A percentile compares a stretch with the other conserved stretches of the same genome.
These are phyloP conservation scores for Luvunga scandens DNA, from an alignment of 345 rosid species.

Conservation along the genomic window DNA sequence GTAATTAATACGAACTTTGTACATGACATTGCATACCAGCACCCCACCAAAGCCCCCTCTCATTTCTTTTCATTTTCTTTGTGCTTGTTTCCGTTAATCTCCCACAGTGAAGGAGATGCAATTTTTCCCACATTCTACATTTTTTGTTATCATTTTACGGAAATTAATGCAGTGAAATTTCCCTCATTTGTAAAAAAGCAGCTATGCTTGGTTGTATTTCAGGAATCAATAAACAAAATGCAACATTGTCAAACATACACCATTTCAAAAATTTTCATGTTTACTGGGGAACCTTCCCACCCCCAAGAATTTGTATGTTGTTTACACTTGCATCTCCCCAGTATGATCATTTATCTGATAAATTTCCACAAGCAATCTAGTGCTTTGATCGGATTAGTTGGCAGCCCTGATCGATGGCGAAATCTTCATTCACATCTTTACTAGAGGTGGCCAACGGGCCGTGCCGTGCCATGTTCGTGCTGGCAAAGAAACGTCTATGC, in stretches of 20 bases:
- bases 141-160: slow-evolving; percentile 9
- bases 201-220: not conserved
- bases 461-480: too few relatives aligned
- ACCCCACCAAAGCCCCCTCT: not conserved
- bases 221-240: not conserved
- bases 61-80: not conserved
- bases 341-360: not conserved
- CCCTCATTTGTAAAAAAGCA: not conserved
- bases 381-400: not conserved
- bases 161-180: not conserved
- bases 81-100: slow-evolving; percentile 12
- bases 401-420: not conserved
- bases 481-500: too few relatives aligned
- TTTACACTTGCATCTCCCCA: not conserved
- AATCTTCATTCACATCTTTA: not conserved
- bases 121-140: slow-evolving; percentile 9
- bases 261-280: not conserved
- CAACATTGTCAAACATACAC: not conserved
- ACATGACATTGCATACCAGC: slow-evolving; percentile 21
- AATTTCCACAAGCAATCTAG: not conserved
- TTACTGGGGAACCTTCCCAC: not conserved
- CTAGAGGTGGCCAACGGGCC: too few relatives aligned
- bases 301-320: not conserved
- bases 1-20: slow-evolving; percentile 46
- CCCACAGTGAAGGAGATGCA: slow-evolving; percentile 23